Base-by-base conservation (phyloP, 2,329 filamentous ascomycete species). In the Triangularia verruculosa region DNA sequence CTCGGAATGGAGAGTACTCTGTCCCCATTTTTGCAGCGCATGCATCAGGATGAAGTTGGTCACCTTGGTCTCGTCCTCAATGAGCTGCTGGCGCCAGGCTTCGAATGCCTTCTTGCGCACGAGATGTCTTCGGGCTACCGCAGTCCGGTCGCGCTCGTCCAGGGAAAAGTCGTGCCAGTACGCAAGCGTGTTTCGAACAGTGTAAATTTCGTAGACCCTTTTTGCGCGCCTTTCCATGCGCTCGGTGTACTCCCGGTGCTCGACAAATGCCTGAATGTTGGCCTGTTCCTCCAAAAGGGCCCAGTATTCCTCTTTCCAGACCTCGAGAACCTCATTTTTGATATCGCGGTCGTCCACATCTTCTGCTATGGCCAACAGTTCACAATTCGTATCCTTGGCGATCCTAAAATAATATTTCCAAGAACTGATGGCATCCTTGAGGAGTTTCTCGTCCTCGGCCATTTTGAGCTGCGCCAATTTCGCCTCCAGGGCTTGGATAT, bases 151-250 rank as follows among this genome's bases (percentile, higher is more conserved):
- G 15, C 87, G 79, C 70, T 91, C 86, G 13, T 90, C 86, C 5
- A 81, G 82, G 11, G 90, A 83, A 58, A 83, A 80, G 61, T 84
- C 82, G 11, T 84, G 83, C 92, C 92, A 96, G 67, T 89, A 86
- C 1, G 81, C 83, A 62, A 91, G 87, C 2, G 85, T 83, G 72
- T 86, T 88, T 3, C 82, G 84, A 63, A 89, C 74, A 6, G 92
- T 79, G 69, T 86, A 89, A 11, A 90, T 76, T 71, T 90, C 82
- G 64, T 89, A 84, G 54, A 88, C 88, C 68, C 84, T 83, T 1
- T 78, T 80, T 28, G 89, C 89, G 54, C 86, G 83, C 58, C 76
- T 79, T 72, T 88, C 86, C 15, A 88, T 76, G 57, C 81, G 80
- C 17, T 43, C 67, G 3, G 70, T 64, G 28, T 68, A 71, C 11